Conservation (phyloP, 208 protist genomes). For the Sergeia podlipaevii region DNA sequence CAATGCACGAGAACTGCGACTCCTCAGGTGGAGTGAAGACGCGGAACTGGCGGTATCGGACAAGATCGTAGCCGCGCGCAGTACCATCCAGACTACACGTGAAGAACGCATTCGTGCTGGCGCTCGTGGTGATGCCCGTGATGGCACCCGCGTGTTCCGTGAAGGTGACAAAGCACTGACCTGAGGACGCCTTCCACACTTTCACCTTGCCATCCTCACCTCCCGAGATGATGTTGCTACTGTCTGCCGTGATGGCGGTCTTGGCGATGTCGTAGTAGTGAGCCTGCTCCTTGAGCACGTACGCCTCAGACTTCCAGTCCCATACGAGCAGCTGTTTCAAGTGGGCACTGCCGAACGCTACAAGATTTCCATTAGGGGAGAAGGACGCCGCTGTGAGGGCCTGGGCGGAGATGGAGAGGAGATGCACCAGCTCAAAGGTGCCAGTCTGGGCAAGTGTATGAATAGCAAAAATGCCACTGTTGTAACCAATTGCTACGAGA, state of each 20-base stretch:
- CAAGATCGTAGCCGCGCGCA: conserved; percentile 88
- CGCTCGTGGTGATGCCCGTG: conserved; percentile 78
- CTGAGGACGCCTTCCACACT: conserved; percentile 87
- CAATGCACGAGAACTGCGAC: conserved; percentile 87
- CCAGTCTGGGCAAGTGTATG: conserved; percentile 45
- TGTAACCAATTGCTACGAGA: conserved; percentile 87
- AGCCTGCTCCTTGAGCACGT: conserved; percentile 92
- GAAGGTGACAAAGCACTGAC: conserved; percentile 94
- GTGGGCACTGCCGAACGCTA: conserved; percentile 88
- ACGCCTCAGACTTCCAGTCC: conserved; percentile 92
- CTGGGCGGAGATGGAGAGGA: conserved; percentile 91
- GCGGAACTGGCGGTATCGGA: conserved; percentile 90
- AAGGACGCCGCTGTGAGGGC: conserved; percentile 84
- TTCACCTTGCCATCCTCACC: conserved; percentile 94
- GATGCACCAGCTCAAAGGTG: conserved; percentile 64
- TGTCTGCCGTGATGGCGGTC: conserved; percentile 88
- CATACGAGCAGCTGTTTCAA: conserved; percentile 93
- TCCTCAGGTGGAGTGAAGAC: conserved; percentile 77
- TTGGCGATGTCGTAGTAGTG: conserved; percentile 92
- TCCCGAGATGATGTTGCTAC: conserved; percentile 84
- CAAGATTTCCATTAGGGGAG: conserved; percentile 73
- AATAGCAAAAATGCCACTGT: conserved; percentile 89
- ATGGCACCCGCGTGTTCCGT: conserved; percentile 85
- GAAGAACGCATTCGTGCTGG: conserved; percentile 88
- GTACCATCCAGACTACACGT: conserved; percentile 91